Conservation (phyloP, 495 filamentous ascomycete genomes). For the Aspergillus conjunctus region DNA sequence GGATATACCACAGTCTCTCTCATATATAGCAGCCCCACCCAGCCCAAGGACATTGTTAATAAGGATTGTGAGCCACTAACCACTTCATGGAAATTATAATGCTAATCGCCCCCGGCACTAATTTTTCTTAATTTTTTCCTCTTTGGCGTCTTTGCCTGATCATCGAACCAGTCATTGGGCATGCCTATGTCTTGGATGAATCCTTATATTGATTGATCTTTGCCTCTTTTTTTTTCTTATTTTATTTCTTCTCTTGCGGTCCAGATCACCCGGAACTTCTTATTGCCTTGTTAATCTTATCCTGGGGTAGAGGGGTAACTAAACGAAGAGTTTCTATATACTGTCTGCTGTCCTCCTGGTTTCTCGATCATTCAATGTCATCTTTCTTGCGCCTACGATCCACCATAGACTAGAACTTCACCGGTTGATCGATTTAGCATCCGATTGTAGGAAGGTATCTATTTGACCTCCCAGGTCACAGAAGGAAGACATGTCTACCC, state of each 20-base stretch:
- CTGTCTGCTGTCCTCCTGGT: too few species aligned
- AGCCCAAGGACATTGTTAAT: constrained; percentile 12
- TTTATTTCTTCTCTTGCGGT: not conserved
- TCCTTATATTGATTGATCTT: constrained; percentile 4
- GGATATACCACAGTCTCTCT: not conserved
- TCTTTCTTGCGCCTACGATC: not conserved
- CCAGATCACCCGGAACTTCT: too few species aligned
- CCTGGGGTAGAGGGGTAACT: too few species aligned
- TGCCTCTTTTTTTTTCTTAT: not conserved
- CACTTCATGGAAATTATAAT: constrained; percentile 15
- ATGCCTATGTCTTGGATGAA: not conserved
- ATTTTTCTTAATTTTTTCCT: constrained; percentile 6
- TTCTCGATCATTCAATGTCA: not conserved
- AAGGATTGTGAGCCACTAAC: constrained; percentile 16
- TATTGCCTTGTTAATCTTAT: too few species aligned
- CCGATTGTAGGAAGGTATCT: constrained; percentile 1
- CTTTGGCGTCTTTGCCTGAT: not conserved
- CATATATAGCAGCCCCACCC: constrained; percentile 10
- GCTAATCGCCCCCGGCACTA: constrained; percentile 15
- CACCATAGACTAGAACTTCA: constrained; percentile 1
- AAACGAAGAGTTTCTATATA: too few species aligned
- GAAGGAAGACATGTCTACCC: constrained; percentile 24
- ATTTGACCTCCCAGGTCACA: not conserved
- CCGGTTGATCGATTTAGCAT: not conserved
- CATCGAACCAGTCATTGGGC: constrained; percentile 5